Conservation (phyloP, 225 moss, liverwort and hornwort species). For the Climacium dendroides region DNA sequence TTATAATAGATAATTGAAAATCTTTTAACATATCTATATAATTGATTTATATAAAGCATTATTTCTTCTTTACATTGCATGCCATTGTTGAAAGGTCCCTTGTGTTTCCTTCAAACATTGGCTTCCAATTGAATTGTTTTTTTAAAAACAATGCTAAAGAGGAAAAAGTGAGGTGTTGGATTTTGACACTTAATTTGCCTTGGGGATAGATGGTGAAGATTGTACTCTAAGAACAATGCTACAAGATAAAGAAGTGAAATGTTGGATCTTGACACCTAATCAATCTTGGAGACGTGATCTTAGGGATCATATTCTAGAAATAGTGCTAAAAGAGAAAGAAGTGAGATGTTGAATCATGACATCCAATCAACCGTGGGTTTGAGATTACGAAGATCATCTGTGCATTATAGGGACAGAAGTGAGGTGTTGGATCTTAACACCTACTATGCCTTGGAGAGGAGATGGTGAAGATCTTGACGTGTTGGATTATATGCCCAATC, state of each 20-base stretch:
- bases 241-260: background rate
- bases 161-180: too few species aligned
- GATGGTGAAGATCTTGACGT: too few species aligned
- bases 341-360: background rate
- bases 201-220: background rate
- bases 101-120: accelerated
- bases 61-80: background rate
- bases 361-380: accelerated
- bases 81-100: accelerated
- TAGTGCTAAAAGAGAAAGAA: background rate
- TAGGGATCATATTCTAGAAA: background rate
- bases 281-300: background rate
- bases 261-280: background rate
- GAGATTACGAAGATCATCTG: accelerated
- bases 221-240: background rate
- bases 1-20: background rate
- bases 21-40: accelerated
- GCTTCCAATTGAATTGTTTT: accelerated
- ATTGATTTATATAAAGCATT: background rate
- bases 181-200: too few species aligned
- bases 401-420: background rate
- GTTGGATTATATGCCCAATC: too few species aligned
- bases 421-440: background rate
- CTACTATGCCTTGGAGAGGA: too few species aligned
- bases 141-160: background rate